Evolutionary conservation across 306 rosid species (phyloP).

Genomic region (Styphnolobium japonicum): DNA sequence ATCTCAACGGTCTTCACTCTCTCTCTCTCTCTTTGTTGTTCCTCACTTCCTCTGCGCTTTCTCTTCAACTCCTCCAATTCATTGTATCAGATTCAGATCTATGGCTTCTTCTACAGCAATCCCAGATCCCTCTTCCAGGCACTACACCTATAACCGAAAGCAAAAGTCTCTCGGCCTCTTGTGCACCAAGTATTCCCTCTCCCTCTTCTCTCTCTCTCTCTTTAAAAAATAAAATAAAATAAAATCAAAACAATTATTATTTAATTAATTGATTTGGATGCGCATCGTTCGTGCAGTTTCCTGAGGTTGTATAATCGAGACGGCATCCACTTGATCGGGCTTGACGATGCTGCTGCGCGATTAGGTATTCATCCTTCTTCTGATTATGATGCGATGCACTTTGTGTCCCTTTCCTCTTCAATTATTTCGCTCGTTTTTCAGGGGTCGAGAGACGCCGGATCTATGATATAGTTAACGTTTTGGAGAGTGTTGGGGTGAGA

Average conservation of each 20-base stretch:
- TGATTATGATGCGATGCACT: not conserved
- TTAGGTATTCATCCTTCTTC: conserved; percentile 36
- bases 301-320: conserved; percentile 58
- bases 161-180: conserved; percentile 61
- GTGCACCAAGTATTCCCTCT: conserved; percentile 56
- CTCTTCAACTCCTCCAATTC: conserved; percentile 36
- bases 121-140: conserved; percentile 36
- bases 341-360: conserved; percentile 68
- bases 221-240: no score
- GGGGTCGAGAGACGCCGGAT: conserved; percentile 77
- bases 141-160: conserved; percentile 42
- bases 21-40: not conserved
- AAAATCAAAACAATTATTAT: no score
- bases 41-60: not conserved
- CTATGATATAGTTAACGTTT: conserved; percentile 66
- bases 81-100: conserved; percentile 14
- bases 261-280: not conserved
- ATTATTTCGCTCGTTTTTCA: no score
- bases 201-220: not conserved
- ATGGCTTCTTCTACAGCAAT: conserved; percentile 23
- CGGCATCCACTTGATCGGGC: conserved; percentile 50
- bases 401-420: not conserved
- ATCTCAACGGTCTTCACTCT: conserved; percentile 23
- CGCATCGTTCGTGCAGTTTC: conserved; percentile 40
- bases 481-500: conserved; percentile 69